Conservation (phyloP, 768 basidiomycete genomes). For the Vararia minispora region DNA sequence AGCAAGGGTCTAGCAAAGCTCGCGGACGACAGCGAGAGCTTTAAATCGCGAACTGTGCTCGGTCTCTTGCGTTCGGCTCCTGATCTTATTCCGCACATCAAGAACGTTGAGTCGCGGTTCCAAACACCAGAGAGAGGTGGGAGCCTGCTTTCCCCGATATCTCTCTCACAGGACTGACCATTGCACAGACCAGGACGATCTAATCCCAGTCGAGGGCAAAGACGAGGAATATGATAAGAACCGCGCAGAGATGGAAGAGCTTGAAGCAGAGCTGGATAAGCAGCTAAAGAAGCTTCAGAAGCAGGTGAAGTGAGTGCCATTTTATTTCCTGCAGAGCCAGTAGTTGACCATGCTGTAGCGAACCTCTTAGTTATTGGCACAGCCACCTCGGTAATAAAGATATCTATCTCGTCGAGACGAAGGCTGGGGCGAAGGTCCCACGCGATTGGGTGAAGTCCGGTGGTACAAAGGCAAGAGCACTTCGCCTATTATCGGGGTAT, state of each 20-base stretch:
- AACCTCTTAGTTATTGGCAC: slow-evolving; percentile 54
- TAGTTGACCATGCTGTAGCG: slow-evolving; percentile 26
- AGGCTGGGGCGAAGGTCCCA: slow-evolving; percentile 53
- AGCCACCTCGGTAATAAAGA: slow-evolving; percentile 86
- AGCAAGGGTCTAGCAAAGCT: slow-evolving; percentile 55
- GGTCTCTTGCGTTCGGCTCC: slow-evolving; percentile 74
- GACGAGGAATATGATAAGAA: slow-evolving; percentile 79
- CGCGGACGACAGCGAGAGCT: slow-evolving; percentile 53
- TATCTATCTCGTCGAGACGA: slow-evolving; percentile 80
- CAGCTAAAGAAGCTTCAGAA: slow-evolving; percentile 56
- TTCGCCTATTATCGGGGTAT: neutral
- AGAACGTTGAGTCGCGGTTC: slow-evolving; percentile 66
- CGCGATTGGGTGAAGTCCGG: slow-evolving; percentile 74
- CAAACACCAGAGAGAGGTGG: slow-evolving; percentile 51
- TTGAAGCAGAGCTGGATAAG: slow-evolving; percentile 65
- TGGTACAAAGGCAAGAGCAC: slow-evolving; percentile 56
- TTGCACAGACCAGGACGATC: slow-evolving; percentile 43
- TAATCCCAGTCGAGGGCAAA: slow-evolving; percentile 76
- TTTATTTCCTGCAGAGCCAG: slow-evolving; percentile 2
- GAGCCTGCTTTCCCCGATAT: neutral
- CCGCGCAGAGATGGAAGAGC: slow-evolving; percentile 50
- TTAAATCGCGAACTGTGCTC: slow-evolving; percentile 66
- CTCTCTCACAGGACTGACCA: neutral
- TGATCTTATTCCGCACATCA: slow-evolving; percentile 60
- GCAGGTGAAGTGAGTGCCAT: slow-evolving; percentile 44